Evolutionary conservation across 2,329 filamentous ascomycete genomes (phyloP), one percentile per base, ranked within the genome.

Genomic region (Fusarium denticulatum): DNA sequence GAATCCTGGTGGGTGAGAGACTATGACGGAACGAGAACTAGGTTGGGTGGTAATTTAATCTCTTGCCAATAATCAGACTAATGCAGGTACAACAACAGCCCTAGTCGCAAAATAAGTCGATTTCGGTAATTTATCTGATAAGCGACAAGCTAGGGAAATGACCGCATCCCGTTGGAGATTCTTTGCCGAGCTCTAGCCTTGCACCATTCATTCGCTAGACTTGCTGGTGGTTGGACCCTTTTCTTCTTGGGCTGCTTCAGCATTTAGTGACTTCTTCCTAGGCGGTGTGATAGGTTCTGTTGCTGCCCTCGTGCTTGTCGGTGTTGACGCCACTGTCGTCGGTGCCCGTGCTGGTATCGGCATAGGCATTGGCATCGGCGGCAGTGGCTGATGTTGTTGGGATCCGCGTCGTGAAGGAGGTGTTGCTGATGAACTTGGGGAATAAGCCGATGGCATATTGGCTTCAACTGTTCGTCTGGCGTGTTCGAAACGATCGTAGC

Each of bases 391-490:
- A 46, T 34, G 24, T n/a, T 50, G 55, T 34, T 36, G 30, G 11
- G 55, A 49, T 9, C 52, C 56, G 22, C 65, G 67, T 52, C 71
- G 50, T 24, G 56, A 70, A 14, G 50, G 47, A 42, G 68, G 72
- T 18, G 68, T 55, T 22, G 67, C 47, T 50, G 39, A 46, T 34
- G 73, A 71, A 32, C 72, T 75, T 57, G 80, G 77, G 39, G 77
- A 82, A 68, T 86, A 85, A 39, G 81, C 82, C 16, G 83, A 82
- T 1, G 86, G 86, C 69, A 85, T 81, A 64, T 88, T 88, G 52
- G 84, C 82, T 46, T 83, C 79, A n/a, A 88, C 83, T 1, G 84
- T 85, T 42, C 83, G 80, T 64, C 86, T 85, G 58, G 87, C 87
- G 15, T 81, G 79, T 32, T 84, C 81, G 72, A 84, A 88, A 52